Base-by-base conservation (phyloP, 2,329 filamentous ascomycete genomes). In the Fusarium nurragi region DNA sequence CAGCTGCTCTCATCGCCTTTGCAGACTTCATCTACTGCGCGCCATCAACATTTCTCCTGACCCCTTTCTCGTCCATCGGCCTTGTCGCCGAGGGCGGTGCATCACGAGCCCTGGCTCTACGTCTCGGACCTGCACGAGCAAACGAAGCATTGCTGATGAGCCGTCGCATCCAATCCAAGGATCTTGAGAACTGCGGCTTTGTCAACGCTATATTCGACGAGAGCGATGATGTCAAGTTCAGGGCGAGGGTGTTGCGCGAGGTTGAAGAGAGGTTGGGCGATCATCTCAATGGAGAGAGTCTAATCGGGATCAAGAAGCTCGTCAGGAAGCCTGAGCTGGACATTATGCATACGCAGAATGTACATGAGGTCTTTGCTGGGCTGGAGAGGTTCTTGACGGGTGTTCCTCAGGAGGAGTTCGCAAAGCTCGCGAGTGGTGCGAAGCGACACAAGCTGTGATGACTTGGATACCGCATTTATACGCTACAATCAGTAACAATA, bases 61-160 rank as follows among this genome's bases (percentile, higher is more conserved):
- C 94, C 1, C 95, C 95, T 5, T 98, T 98, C 79, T 90, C 89
- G 6, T 94, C 91, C 2, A 85, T 98, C 2, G 94, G 95, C 2
- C 86, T 99, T 2, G 94, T 98, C 1, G 86, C 93, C 52, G 95
- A 98, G 80, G 95, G 94, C 37, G 92, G 90, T 43, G 88, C 93
- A 1, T 92, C 88, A 16, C 82, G 88, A 53, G 92, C 89, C 1
- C 90, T 98, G 55, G 92, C 95, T 14, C 85, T 90, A 71, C 83
- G 94, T 1, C 82, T 98, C 22, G 95, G 95, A 1, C 85, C 93
- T 47, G 81, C 86, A 57, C 91, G 92, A 75, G 94, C 93, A 11
- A 97, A 96, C 74, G 95, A 98, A 82, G 94, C 95, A 13, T 84
- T 98, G 13, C 88, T 99, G 68, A 95, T 97, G 90, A 93, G 90